A percentile compares a stretch with the other conserved stretches of the same genome.
These are phyloP conservation scores for Talaromyces sp. DNA, from an alignment of 2,329 filamentous ascomycete genomes.

Conservation along the genomic window DNA sequence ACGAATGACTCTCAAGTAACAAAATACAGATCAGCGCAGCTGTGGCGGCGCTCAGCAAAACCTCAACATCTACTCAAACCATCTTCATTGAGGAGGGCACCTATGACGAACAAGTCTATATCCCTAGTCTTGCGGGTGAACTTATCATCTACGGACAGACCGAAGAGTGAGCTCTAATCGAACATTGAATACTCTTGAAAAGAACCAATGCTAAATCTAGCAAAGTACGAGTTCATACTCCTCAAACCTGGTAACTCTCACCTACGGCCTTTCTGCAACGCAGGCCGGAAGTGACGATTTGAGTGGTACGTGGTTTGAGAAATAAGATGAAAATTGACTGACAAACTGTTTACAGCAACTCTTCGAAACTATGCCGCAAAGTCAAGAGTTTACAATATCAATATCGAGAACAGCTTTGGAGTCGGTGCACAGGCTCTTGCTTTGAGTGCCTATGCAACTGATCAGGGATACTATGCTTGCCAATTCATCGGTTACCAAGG, in stretches of 20 bases:
- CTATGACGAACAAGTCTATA: conserved; percentile 60
- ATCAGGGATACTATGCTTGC: conserved; percentile 58
- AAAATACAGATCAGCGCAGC: conserved; percentile 40
- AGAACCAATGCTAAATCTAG: neutral
- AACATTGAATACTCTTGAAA: neutral
- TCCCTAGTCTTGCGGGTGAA: conserved; percentile 47
- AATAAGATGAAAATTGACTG: neutral
- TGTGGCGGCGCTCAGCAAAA: conserved; percentile 56
- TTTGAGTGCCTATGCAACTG: conserved; percentile 49
- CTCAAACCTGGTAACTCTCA: conserved; percentile 58
- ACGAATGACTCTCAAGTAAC: neutral
- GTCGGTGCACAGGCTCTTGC: conserved; percentile 41
- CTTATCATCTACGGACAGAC: conserved; percentile 61
- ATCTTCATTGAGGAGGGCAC: conserved; percentile 63
- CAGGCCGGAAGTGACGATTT: conserved; percentile 23
- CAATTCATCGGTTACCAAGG: conserved; percentile 54
- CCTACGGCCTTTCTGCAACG: conserved; percentile 22
- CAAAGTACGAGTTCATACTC: conserved; percentile 49
- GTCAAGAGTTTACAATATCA: conserved; percentile 23
- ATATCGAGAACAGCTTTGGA: conserved; percentile 22
- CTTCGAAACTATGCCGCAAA: conserved; percentile 16
- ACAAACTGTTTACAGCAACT: conserved; percentile 4
- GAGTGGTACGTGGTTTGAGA: conserved; percentile 20
- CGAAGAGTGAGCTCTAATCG: conserved; percentile 26
- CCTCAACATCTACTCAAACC: conserved; percentile 50